phyloP scores from a whole-genome alignment of 2,329 filamentous ascomycete genomes.

The Verticillium nubilum region DNA sequence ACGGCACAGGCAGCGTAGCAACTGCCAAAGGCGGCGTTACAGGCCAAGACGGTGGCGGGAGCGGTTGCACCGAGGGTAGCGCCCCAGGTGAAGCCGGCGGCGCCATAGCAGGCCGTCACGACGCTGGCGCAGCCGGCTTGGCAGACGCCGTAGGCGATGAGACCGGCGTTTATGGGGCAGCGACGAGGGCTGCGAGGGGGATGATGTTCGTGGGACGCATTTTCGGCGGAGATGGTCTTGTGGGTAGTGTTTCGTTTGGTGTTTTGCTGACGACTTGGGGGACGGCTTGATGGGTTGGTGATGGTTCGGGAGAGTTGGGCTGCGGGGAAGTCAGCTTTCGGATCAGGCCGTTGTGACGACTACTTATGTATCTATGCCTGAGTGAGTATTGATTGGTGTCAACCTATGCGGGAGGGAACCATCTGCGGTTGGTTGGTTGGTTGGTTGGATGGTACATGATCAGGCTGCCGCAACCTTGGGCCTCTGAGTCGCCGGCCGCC shows the following conservation, averaged over 20 bases:
- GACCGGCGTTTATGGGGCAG: not conserved
- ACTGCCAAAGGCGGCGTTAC: constrained; percentile 35
- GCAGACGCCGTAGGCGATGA: constrained; percentile 16
- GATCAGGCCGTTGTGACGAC: too few species aligned
- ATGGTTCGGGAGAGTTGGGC: too few species aligned
- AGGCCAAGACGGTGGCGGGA: constrained; percentile 30
- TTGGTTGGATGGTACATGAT: too few species aligned
- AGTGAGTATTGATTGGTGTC: not conserved
- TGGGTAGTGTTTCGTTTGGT: not conserved
- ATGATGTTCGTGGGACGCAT: not conserved
- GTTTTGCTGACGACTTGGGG: too few species aligned
- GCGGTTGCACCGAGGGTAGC: constrained; percentile 27
- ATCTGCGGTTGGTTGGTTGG: not conserved
- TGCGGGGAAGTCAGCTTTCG: too few species aligned
- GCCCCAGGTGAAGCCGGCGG: constrained; percentile 35
- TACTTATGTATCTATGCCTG: too few species aligned
- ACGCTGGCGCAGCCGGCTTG: constrained; percentile 37
- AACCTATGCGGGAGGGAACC: not conserved
- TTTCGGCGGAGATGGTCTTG: not conserved
- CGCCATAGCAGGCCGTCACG: constrained; percentile 38
- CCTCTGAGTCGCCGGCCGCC: too few species aligned
- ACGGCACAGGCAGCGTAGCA: not conserved
- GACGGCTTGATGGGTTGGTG: too few species aligned
- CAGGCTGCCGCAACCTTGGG: not conserved
- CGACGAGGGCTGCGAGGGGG: not conserved